Evolutionary conservation across 2,329 filamentous ascomycete genomes (phyloP).

Genomic region (Claviceps capensis): DNA sequence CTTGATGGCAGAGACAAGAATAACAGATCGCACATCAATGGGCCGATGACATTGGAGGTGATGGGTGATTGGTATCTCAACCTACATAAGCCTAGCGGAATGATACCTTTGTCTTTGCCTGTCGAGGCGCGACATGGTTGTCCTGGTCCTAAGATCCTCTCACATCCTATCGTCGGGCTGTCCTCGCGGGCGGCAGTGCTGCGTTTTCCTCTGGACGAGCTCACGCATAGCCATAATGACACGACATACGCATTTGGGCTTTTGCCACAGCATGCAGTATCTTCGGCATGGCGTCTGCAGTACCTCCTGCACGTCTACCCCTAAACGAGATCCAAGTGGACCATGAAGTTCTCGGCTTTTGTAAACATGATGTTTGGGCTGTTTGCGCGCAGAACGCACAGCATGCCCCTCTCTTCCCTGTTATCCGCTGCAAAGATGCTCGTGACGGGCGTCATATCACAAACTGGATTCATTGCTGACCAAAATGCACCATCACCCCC

Average conservation of each 20-base stretch:
- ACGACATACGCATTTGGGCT: background rate
- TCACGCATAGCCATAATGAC: background rate
- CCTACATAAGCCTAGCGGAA: no score
- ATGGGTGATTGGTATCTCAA: no score
- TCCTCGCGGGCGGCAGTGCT: background rate
- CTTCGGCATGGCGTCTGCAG: no score
- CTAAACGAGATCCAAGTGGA: background rate
- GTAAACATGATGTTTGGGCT: background rate
- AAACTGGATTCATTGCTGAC: conserved; percentile 5
- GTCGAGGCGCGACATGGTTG: no score
- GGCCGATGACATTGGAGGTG: no score
- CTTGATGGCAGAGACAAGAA: no score
- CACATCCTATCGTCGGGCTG: background rate
- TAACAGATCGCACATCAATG: no score
- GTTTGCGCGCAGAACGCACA: background rate
- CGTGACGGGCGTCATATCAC: background rate
- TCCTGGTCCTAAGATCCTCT: background rate
- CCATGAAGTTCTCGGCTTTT: background rate
- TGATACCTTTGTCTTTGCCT: no score
- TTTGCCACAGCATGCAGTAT: no score
- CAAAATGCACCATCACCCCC: background rate
- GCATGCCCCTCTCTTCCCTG: background rate
- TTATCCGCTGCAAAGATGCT: background rate
- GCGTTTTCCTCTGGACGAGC: background rate
- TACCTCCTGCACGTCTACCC: no score